Base-by-base conservation (phyloP, 352 stramenopile species). In the Globisporangium yorkense region DNA sequence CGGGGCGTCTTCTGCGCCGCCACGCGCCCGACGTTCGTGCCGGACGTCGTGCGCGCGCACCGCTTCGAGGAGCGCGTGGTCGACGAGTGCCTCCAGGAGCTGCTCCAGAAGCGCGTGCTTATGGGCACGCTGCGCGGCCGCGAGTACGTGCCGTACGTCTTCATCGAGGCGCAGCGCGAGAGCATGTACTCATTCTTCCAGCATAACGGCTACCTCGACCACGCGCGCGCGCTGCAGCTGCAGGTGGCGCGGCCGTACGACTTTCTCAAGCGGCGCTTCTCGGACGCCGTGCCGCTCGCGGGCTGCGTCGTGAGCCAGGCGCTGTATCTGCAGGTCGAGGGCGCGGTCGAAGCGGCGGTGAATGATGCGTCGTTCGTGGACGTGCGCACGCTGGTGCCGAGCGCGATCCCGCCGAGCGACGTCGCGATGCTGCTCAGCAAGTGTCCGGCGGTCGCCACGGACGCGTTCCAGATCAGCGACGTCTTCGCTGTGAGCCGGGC, bases 171-270 rank as follows among this genome's bases (percentile, higher is more conserved):
- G 1, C 85, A 94, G 66, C 73, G 79, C 13, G 72, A 84, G 59
- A 83, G 70, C 47, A 80, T 93, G 71, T 88, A 81, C 67, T 88
- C 75, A n/a, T 94, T 94, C 58, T 94, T 93, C 57, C 71, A 88
- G 66, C 72, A 92, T 59, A 94, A 94, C 55, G 80, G 80, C 31
- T 94, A 88, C 58, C 56, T 93, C 33, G 74, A 88, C 35, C 71
- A 92, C 52, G 50, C 69, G 12, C 66, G 82, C 44, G 80, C 84
- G 0, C 50, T 64, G 41, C 67, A 89, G 55, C 59, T 91, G 55
- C 74, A 92, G 48, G 75, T 90, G 24, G 52, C 72, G 16, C 70
- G 80, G 4, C 79, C 84, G 9, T 89, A 75, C 39, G 80, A 94
- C 21, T 92, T 92, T 51, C 56, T 94, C 39, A 85, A 82, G 56